Base-by-base conservation (phyloP, 495 filamentous ascomycete species). In the Aspergillus bridgeri region DNA sequence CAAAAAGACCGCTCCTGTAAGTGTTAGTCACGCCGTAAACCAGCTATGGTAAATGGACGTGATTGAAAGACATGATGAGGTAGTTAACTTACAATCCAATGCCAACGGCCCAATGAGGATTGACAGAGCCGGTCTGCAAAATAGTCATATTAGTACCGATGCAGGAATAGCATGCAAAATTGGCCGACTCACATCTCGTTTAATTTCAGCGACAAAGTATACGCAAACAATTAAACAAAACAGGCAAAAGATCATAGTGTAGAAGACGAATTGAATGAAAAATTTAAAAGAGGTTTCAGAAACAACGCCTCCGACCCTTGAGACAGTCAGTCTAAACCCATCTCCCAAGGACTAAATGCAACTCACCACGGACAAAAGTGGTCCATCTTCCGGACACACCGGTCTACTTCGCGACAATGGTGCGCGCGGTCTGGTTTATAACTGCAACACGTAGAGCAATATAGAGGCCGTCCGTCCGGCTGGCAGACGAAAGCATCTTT, bases 321-420 rank as follows among this genome's bases (percentile, higher is more conserved):
- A 49, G 9, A 18, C n/a, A 13, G 44, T 48, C 6, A 48, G 53
- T 33, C 7, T 21, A 11, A 19, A 5, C 19, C 1, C 7, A 3
- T 42, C 19, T 4, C n/a, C 15, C 2, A 5, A 54, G 3, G 33
- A 15, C 2, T 13, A 21, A 25, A 29, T 17, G 21, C 17, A 19
- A 70, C 74, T 60, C 75, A 86, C 86, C 92, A 97, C 1, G 92
- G 92, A 69, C 92, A 97, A 63, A 90, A 96, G 68, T 97, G 92
- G 62, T 97, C 92, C 88, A 96, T 93, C 63, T 90, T 93, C 27
- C 77, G 75, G 25, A 93, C 86, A 70, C 92, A 97, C 29, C 91
- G 78, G 47, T 84, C 84, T 13, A 92, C 74, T 63, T 94, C 88
- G 44, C 86, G 86, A 67, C 87, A 92, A 70, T 97, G 92, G 61